Percentiles rank a stretch among this genome's conserved stretches.
Evolutionary conservation across 306 rosid genomes (phyloP).

Genomic region (Quercus mongolica): DNA sequence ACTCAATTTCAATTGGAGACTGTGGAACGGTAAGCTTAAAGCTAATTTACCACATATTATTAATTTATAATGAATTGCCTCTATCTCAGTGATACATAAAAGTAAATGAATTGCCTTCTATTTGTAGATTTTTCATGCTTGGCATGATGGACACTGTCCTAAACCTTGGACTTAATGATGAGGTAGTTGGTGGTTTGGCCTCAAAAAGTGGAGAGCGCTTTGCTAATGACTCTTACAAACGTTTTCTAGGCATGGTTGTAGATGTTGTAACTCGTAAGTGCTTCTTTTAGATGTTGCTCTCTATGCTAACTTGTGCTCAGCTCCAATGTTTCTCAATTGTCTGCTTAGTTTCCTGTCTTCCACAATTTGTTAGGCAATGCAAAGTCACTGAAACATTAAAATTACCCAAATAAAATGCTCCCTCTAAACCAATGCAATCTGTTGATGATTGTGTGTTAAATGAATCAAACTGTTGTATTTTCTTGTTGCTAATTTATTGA

Average conservation of each 20-base stretch:
- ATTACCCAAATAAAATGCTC: no score
- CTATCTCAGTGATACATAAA: no score
- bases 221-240: conserved; percentile 86
- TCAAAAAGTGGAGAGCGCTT: conserved; percentile 92
- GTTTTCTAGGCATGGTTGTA: conserved; percentile 96
- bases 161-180: conserved; percentile 92
- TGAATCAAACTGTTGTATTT: neutral
- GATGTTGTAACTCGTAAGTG: conserved; percentile 62
- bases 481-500: conserved; percentile 14
- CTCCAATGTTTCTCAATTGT: no score
- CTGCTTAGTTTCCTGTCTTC: neutral
- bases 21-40: no score
- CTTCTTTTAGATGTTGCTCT: conserved; percentile 6
- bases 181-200: conserved; percentile 83
- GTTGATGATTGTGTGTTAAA: no score
- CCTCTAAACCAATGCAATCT: no score
- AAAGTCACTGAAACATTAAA: no score
- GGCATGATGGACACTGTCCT: conserved; percentile 99
- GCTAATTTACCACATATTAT: neutral
- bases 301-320: neutral
- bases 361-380: no score
- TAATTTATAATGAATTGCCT: no score
- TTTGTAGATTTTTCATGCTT: conserved; percentile 81
- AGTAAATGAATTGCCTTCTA: conserved; percentile 8
- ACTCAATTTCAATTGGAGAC: no score